Evolutionary conservation across 1,284 basidiomycete genomes (phyloP).

Genomic region (Ustilago bromivora): DNA sequence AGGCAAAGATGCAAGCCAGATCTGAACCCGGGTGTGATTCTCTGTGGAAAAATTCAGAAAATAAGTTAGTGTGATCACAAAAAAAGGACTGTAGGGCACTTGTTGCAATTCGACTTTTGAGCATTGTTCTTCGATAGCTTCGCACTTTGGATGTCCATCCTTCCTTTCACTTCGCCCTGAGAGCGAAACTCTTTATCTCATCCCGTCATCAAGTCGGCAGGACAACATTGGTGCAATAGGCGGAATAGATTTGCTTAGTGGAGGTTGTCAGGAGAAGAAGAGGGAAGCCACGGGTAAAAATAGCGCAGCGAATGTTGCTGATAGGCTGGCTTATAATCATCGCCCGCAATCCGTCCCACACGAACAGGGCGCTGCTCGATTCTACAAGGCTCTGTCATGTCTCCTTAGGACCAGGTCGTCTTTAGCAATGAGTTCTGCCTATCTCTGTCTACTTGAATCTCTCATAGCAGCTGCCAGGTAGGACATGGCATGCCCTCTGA

Average conservation of each 20-base stretch:
- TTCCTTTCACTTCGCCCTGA: not conserved
- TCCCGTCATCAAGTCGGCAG: too few relatives aligned
- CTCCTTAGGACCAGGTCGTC: not conserved
- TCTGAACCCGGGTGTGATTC: not conserved
- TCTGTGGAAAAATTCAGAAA: not conserved
- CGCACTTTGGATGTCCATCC: not conserved
- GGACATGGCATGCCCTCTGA: too few relatives aligned
- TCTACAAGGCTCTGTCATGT: not conserved
- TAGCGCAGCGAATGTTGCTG: not conserved
- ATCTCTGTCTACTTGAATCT: too few relatives aligned
- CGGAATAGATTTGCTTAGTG: too few relatives aligned
- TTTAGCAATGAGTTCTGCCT: not conserved
- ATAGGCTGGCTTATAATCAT: not conserved
- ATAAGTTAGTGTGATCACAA: not conserved
- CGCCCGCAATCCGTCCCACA: not conserved
- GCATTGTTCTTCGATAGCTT: too few relatives aligned
- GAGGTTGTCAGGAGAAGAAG: not conserved
- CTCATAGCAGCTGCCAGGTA: too few relatives aligned
- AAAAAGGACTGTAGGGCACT: too few relatives aligned
- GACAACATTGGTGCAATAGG: too few relatives aligned
- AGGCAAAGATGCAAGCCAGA: conserved; percentile 12
- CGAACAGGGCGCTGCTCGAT: not conserved
- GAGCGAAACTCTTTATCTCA: not conserved
- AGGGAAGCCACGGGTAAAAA: not conserved
- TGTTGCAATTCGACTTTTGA: too few relatives aligned